These are phyloP conservation scores for Coemansia sp. DNA, from an alignment of 192 early-diverging fungal genomes.

Conservation along the genomic window DNA sequence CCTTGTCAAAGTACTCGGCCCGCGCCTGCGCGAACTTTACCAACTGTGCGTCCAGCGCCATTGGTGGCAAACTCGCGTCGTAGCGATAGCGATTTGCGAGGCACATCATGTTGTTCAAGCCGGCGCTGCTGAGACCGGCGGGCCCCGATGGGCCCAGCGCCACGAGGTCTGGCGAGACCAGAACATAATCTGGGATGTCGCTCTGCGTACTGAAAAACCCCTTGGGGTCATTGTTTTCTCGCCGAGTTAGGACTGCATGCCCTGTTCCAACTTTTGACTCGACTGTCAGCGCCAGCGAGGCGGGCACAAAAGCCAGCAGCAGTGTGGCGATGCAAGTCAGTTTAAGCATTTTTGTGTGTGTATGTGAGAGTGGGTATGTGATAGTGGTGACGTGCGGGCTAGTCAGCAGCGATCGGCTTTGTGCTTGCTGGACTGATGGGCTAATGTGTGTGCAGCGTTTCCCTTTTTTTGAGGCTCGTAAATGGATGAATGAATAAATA, in stretches of 20 bases:
- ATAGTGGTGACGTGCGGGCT: neutral
- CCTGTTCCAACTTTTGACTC: neutral
- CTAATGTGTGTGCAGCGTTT: neutral
- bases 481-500: neutral
- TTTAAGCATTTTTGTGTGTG: neutral
- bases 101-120: constrained; percentile 45
- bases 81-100: constrained; percentile 38
- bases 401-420: neutral
- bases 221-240: neutral
- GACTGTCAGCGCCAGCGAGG: neutral
- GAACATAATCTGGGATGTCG: constrained; percentile 42
- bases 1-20: constrained; percentile 22
- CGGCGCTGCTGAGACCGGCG: constrained; percentile 14
- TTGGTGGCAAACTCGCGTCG: constrained; percentile 12
- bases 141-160: constrained; percentile 33
- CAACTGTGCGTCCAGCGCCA: constrained; percentile 40
- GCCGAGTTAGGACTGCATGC: neutral
- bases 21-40: constrained; percentile 41
- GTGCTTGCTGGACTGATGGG: neutral
- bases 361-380: neutral
- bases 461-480: neutral
- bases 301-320: neutral
- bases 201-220: neutral
- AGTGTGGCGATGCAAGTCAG: neutral
- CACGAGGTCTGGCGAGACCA: constrained; percentile 46